Percentiles rank a stretch among this genome's conserved stretches.
Conservation (phyloP, 495 filamentous ascomycete genomes). For the Penicillium subrubescens region DNA sequence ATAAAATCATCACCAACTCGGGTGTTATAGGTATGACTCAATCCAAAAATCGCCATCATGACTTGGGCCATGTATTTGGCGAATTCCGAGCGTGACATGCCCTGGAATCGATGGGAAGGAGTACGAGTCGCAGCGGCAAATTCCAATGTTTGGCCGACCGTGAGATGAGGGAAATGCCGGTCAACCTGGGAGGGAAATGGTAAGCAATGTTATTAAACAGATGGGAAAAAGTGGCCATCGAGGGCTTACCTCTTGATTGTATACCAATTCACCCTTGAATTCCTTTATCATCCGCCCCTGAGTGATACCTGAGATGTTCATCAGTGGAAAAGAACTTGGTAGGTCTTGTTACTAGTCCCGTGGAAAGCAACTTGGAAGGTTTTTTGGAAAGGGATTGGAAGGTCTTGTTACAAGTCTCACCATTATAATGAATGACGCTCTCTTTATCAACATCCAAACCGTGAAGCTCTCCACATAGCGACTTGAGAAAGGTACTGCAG, state of each 20-base stretch:
- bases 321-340: background rate
- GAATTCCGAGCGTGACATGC: conserved; percentile 44
- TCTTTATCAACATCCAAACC: conserved; percentile 38
- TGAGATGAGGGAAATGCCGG: conserved; percentile 63
- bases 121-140: conserved; percentile 56
- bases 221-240: background rate
- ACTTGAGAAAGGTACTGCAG: conserved; percentile 44
- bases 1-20: conserved; percentile 46
- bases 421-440: conserved; percentile 50
- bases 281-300: conserved; percentile 34
- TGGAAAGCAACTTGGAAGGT: background rate
- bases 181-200: conserved; percentile 38
- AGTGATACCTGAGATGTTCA: conserved; percentile 16
- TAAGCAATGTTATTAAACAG: background rate
- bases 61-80: conserved; percentile 50
- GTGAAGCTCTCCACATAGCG: conserved; percentile 38
- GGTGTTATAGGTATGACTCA: conserved; percentile 55
- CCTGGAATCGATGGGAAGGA: conserved; percentile 42
- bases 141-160: conserved; percentile 63
- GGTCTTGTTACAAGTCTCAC: conserved; percentile 12
- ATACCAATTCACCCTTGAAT: conserved; percentile 63
- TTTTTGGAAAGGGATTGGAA: background rate
- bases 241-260: conserved; percentile 51
- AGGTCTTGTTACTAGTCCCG: background rate
- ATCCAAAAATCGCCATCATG: conserved; percentile 61